Conservation (phyloP, 2,329 filamentous ascomycete species). For the Camptophora hylomeconis region DNA sequence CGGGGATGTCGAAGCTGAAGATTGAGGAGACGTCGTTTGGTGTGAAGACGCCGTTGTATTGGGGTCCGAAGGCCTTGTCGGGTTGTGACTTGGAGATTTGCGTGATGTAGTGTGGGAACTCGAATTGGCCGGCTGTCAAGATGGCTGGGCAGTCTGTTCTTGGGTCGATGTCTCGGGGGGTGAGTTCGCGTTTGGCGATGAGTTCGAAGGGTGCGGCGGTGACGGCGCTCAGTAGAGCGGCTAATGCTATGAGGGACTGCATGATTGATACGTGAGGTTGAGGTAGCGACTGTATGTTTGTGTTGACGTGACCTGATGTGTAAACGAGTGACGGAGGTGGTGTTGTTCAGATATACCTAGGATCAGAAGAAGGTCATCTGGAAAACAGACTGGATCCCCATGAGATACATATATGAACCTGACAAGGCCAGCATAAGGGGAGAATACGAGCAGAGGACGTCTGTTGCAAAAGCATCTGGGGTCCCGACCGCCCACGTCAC, state of each 20-base stretch:
- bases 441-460: too few species aligned
- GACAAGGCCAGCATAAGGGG: too few species aligned
- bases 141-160: slow-evolving; percentile 30
- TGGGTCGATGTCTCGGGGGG: slow-evolving; percentile 20
- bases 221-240: slow-evolving; percentile 27
- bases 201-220: slow-evolving; percentile 31
- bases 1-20: slow-evolving; percentile 57
- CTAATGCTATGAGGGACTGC: slow-evolving; percentile 26
- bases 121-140: slow-evolving; percentile 31
- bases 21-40: slow-evolving; percentile 40
- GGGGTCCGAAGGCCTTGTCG: slow-evolving; percentile 38
- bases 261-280: slow-evolving; percentile 15
- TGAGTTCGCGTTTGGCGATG: slow-evolving; percentile 27
- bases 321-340: neutral
- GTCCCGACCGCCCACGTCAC: too few species aligned
- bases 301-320: neutral
- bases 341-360: too few species aligned
- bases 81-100: slow-evolving; percentile 44
- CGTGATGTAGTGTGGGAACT: slow-evolving; percentile 51
- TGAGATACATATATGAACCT: too few species aligned
- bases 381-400: too few species aligned
- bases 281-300: neutral
- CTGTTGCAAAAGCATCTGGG: too few species aligned
- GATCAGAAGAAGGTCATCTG: too few species aligned
- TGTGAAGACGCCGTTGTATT: slow-evolving; percentile 43